A percentile compares a stretch with the other conserved stretches of the same genome.
phyloP scores from a whole-genome alignment of 2,329 filamentous ascomycete species.

The Sporothrix pallida region DNA sequence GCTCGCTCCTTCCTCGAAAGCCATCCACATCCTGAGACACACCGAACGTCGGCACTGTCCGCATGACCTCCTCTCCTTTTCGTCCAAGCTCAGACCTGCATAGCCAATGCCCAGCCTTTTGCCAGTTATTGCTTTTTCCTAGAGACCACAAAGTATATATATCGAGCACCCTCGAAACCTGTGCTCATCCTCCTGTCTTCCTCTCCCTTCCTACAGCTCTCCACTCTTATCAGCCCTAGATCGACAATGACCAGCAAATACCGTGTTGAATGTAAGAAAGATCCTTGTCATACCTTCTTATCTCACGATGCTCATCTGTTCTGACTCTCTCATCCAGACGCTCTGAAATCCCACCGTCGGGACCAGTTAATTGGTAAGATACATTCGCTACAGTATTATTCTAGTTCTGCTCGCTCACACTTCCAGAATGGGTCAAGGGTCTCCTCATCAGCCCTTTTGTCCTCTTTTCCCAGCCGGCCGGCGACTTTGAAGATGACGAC shows the following conservation, averaged over 20 bases:
- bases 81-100: constrained; percentile 16
- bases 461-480: constrained; percentile 91
- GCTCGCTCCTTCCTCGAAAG: not conserved
- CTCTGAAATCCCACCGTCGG: constrained; percentile 80
- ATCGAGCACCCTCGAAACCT: not conserved
- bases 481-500: constrained; percentile 74
- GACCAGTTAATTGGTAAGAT: constrained; percentile 74
- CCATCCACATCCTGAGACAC: not conserved
- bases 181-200: not conserved
- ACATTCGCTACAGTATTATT: not conserved
- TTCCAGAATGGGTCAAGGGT: constrained; percentile 90
- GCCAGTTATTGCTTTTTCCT: not conserved
- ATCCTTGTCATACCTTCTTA: not conserved
- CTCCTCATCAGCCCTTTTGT: constrained; percentile 95
- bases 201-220: not conserved
- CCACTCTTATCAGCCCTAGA: not conserved
- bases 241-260: constrained; percentile 65
- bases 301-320: not conserved
- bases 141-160: not conserved
- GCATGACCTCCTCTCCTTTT: constrained; percentile 24
- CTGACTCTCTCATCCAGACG: constrained; percentile 50
- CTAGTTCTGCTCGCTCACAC: constrained; percentile 11
- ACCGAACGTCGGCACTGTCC: constrained; percentile 15
- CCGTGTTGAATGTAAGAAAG: constrained; percentile 73
- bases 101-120: not conserved